Evolutionary conservation across 345 rosid species (phyloP), one percentile per base, ranked within the genome.

Genomic region (Psidium guajava): DNA sequence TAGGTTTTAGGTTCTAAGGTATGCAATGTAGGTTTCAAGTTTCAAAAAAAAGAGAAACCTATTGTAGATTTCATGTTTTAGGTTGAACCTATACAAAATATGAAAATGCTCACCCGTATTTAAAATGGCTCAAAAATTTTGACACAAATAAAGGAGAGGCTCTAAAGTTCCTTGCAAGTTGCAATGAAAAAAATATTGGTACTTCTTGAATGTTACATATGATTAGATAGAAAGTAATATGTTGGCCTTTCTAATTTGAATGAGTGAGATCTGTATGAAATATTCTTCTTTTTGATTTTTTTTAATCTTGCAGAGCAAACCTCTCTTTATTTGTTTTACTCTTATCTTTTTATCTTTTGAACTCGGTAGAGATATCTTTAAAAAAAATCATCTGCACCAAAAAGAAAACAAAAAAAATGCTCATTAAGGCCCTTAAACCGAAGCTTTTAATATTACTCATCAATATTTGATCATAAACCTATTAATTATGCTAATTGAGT

Each of bases 151-250:
- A 13, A 59, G 3, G 73, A 6, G 20, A 27, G 18, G 36, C 36
- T 59, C 9, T 27, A 27, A 59, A 59, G 9, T 59, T 59, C 36
- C 20, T n/a, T 59, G 20, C 20, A 6, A 13, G 0, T 44, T 44
- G 47, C 47, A 44, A 44, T 1, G 5, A 27, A 36, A 0, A 59
- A 59, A 59, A 27, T 27, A 27, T 13, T 59, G 10, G 4, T n/a
- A 27, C 3, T 59, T 0, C 20, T 12, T 27, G 4, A n/a, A 6
- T 59, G 18, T 3, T 32, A 27, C 18, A 0, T 59, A 4, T 6
- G 3, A 58, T 59, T n/a, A 0, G 5, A 59, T 0, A 6, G 9
- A 13, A 13, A 59, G 5, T 27, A 4, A n/a, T 5, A 13, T 0
- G 0, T 59, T 27, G 5, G 2, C 5, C 9, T n/a, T 59, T 27